Evolutionary conservation across 2,329 filamentous ascomycete genomes (phyloP).

Genomic region (Ambrosiella cleistominuta): DNA sequence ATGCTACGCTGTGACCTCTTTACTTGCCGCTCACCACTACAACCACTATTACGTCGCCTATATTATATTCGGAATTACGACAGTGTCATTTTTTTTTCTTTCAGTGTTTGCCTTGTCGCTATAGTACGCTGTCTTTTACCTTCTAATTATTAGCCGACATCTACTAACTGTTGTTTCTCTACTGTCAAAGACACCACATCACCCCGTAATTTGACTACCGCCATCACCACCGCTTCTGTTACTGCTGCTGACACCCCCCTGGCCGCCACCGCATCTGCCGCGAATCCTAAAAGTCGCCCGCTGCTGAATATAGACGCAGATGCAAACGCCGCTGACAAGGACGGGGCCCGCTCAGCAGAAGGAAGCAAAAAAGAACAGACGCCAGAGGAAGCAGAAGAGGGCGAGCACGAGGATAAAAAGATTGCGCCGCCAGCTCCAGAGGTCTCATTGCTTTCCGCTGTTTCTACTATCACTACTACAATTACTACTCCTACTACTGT

Average conservation of each 20-base stretch:
- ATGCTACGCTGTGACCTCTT: slow-evolving; percentile 1
- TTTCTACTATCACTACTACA: slow-evolving; percentile 15
- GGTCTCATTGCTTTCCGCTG: slow-evolving; percentile 1
- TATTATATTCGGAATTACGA: background rate
- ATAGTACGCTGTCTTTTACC: background rate
- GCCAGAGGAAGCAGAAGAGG: slow-evolving; percentile 1
- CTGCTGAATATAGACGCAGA: slow-evolving; percentile 7
- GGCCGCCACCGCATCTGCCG: slow-evolving; percentile 3
- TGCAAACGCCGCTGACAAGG: background rate
- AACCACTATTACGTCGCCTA: background rate
- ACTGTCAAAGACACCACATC: slow-evolving; percentile 4
- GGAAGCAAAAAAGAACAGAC: no score
- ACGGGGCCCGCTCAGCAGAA: background rate
- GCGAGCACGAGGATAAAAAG: slow-evolving; percentile 5
- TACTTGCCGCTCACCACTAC: background rate
- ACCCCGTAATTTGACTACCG: background rate
- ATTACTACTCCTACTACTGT: slow-evolving; percentile 10
- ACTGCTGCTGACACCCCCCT: slow-evolving; percentile 1
- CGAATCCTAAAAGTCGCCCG: background rate
- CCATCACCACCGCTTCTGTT: background rate
- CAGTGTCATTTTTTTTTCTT: background rate
- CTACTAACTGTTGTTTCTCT: slow-evolving; percentile 7
- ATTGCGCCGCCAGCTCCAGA: background rate
- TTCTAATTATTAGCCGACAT: background rate
- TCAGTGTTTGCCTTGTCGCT: background rate